Evolutionary conservation across 1,284 basidiomycete species (phyloP), one percentile per base, ranked within the genome.

Genomic region (Somion occarium): DNA sequence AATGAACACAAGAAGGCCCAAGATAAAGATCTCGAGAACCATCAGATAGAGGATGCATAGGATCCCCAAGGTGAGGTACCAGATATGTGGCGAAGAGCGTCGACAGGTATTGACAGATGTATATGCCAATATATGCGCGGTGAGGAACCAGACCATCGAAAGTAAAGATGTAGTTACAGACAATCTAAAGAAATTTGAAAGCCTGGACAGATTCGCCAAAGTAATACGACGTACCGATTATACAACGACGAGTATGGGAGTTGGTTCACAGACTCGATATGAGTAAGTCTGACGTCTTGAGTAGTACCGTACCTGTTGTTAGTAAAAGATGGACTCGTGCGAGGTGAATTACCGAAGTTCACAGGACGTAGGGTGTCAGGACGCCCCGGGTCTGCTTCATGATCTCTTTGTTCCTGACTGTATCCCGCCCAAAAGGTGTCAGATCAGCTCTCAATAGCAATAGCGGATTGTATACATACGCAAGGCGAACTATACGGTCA

Each of bases 11-110:
- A 89, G 70, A 52, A 91, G 69, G 19, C 83, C 84, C 13, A 91
- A 75, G 3, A 88, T 58, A 52, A 89, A 65, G 44, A 91, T 80
- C 65, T 91, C 88, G 39, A 88, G 68, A 19, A 84, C 76, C 72
- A 84, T 80, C 48, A 90, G 60, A 62, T 91, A 91, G 69, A 88
- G 82, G 46, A 87, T 79, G 67, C 84, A 83, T n/a, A 91, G 69
- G 55, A 91, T 81, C 34, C 78, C 82, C 64, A 91, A 90, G 30
- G 79, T 80, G 38, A 90, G 75, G 85, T 86, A 91, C 88, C 88
- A 91, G 27, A 91, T 69, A 58, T 90, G 84, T 3, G 88, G 88
- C 5, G 88, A 78, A 0, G 82, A 73, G 53, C 73, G 66, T 19
- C 88, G 82, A 55, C 88, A 91, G 11, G 80, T 78, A 56, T 82